These are phyloP conservation scores for Hymenoscyphus albidus DNA, from an alignment of 2,329 filamentous ascomycete species.

Conservation along the genomic window DNA sequence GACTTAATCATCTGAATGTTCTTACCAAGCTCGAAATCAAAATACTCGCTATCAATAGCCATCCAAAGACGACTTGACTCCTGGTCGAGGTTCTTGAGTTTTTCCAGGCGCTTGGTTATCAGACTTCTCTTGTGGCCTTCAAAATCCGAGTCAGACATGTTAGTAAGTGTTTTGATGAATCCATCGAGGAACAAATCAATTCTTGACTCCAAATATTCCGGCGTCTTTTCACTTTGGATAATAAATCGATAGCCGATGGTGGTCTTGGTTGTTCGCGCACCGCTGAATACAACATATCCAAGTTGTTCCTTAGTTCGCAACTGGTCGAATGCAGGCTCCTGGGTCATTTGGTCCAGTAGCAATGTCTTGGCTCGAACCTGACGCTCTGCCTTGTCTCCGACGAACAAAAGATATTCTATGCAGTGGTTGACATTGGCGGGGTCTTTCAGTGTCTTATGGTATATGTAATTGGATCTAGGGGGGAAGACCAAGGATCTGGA, in stretches of 20 bases:
- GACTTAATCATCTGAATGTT: background rate
- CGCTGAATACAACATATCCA: conserved; percentile 92
- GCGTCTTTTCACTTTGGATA: conserved; percentile 86
- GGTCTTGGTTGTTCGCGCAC: conserved; percentile 65
- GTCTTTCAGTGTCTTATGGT: conserved; percentile 75
- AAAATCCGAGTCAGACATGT: conserved; percentile 81
- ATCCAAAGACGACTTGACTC: conserved; percentile 81
- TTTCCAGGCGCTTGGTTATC: conserved; percentile 82
- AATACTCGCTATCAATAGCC: conserved; percentile 80
- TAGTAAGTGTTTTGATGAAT: conserved; percentile 61
- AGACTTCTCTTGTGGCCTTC: conserved; percentile 88
- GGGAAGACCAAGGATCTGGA: conserved; percentile 74
- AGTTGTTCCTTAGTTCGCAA: conserved; percentile 95
- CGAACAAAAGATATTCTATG: conserved; percentile 72
- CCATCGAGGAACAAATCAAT: conserved; percentile 78
- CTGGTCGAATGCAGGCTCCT: conserved; percentile 92
- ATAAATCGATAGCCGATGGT: conserved; percentile 84
- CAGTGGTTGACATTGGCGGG: conserved; percentile 86
- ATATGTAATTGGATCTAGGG: conserved; percentile 77
- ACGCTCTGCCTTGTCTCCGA: conserved; percentile 68
- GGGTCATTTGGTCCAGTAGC: conserved; percentile 82
- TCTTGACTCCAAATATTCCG: conserved; percentile 77
- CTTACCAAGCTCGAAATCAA: conserved; percentile 83
- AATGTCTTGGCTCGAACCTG: conserved; percentile 69
- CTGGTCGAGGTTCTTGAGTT: conserved; percentile 84